These are phyloP conservation scores for Elsinoe arachidis DNA, from an alignment of 2,329 filamentous ascomycete genomes.

Conservation along the genomic window DNA sequence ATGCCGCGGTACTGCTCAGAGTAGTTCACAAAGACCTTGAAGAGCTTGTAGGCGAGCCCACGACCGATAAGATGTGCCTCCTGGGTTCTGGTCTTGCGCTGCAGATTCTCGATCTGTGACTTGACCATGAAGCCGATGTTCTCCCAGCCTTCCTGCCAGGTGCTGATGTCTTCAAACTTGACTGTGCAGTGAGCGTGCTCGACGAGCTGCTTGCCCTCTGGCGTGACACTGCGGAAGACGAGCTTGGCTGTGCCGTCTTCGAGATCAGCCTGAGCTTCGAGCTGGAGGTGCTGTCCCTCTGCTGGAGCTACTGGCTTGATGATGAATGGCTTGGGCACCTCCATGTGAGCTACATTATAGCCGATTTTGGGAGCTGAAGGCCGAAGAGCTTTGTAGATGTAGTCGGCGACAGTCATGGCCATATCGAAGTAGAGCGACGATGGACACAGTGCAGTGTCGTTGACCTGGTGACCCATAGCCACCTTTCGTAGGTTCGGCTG, in stretches of 20 bases:
- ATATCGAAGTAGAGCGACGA: constrained; percentile 58
- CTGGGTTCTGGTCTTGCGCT: constrained; percentile 55
- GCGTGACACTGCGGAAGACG: constrained; percentile 49
- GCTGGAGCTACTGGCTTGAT: constrained; percentile 41
- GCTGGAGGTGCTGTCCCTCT: constrained; percentile 51
- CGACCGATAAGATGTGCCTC: constrained; percentile 64
- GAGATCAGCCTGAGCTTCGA: constrained; percentile 53
- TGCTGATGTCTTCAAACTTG: constrained; percentile 50
- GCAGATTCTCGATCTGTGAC: constrained; percentile 54
- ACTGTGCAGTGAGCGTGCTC: constrained; percentile 57
- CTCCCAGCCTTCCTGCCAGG: constrained; percentile 58
- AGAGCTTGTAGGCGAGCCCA: constrained; percentile 70
- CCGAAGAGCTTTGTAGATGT: constrained; percentile 56
- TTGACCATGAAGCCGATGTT: constrained; percentile 54
- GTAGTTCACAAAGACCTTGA: constrained; percentile 50
- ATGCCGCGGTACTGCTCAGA: constrained; percentile 50
- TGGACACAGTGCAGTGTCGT: constrained; percentile 57
- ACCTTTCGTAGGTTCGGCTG: constrained; percentile 54
- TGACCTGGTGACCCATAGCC: constrained; percentile 58
- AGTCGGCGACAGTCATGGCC: constrained; percentile 56
- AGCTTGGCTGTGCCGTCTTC: constrained; percentile 48
- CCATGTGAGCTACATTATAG: constrained; percentile 57
- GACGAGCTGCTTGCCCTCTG: constrained; percentile 49
- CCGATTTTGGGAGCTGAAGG: constrained; percentile 49
- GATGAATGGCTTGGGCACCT: constrained; percentile 63